These are phyloP conservation scores for Halenospora varia DNA, from an alignment of 495 filamentous ascomycete species.

Conservation along the genomic window DNA sequence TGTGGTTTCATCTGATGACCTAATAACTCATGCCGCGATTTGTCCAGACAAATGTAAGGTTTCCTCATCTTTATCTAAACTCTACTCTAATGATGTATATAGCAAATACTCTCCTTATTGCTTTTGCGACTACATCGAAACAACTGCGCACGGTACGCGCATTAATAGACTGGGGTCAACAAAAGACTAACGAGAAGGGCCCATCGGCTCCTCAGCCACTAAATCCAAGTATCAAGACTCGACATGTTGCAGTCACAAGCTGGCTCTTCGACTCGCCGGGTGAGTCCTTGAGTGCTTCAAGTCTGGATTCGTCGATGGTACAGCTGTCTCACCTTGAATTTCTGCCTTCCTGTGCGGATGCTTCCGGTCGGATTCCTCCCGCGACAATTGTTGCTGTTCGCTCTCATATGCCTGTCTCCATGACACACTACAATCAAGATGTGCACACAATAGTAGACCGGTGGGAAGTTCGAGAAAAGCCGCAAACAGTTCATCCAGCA, in stretches of 20 bases:
- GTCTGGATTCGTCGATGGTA: conserved; percentile 47
- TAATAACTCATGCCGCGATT: conserved; percentile 77
- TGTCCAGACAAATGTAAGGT: conserved; percentile 63
- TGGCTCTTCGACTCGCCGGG: conserved; percentile 37
- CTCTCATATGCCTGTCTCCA: conserved; percentile 51
- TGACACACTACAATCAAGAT: conserved; percentile 54
- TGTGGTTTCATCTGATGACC: conserved; percentile 59
- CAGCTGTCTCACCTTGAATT: conserved; percentile 64
- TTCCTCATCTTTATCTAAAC: background rate
- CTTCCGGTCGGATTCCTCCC: conserved; percentile 42
- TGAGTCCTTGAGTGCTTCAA: conserved; percentile 33
- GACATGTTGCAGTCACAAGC: conserved; percentile 45
- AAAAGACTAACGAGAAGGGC: conserved; percentile 37
- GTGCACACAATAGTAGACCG: conserved; percentile 65
- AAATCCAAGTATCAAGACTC: conserved; percentile 40
- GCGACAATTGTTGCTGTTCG: conserved; percentile 69
- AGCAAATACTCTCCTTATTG: conserved; percentile 56
- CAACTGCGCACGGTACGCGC: conserved; percentile 63
- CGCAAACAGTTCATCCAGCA: conserved; percentile 59
- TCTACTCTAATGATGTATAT: conserved; percentile 2
- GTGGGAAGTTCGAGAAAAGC: conserved; percentile 65
- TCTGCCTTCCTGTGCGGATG: conserved; percentile 53
- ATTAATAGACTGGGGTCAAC: conserved; percentile 46
- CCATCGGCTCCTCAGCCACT: conserved; percentile 29
- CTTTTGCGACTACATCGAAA: conserved; percentile 60